phyloP scores from a whole-genome alignment of 1,284 basidiomycete genomes.

The Somion occarium region DNA sequence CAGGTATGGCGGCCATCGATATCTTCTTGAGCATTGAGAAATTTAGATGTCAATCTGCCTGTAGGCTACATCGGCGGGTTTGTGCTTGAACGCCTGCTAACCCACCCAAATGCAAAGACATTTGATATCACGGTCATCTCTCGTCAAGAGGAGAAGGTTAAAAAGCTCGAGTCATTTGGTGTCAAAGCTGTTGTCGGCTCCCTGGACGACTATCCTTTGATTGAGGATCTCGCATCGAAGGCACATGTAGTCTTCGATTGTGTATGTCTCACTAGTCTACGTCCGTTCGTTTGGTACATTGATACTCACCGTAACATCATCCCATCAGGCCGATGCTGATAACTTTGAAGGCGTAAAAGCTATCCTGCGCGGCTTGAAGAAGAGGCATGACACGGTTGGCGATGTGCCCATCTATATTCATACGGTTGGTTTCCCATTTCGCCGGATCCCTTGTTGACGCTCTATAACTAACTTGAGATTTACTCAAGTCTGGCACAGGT shows the following conservation, averaged over 20 bases:
- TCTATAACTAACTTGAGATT: background rate
- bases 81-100: slow-evolving; percentile 9
- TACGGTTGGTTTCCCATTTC: slow-evolving; percentile 32
- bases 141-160: slow-evolving; percentile 26
- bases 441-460: background rate
- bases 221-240: slow-evolving; percentile 33
- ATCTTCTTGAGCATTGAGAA: too few relatives aligned
- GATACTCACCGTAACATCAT: too few relatives aligned
- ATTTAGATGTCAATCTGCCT: too few relatives aligned
- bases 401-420: slow-evolving; percentile 43
- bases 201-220: slow-evolving; percentile 25
- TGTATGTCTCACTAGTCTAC: too few relatives aligned
- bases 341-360: slow-evolving; percentile 34
- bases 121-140: slow-evolving; percentile 10
- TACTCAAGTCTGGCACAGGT: slow-evolving; percentile 13
- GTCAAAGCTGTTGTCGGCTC: slow-evolving; percentile 30
- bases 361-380: slow-evolving; percentile 41
- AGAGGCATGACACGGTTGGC: slow-evolving; percentile 36
- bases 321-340: slow-evolving; percentile 42
- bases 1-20: too few relatives aligned
- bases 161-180: slow-evolving; percentile 18
- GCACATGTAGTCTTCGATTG: slow-evolving; percentile 45
- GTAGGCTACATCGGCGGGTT: slow-evolving; percentile 14
- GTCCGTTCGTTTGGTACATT: too few relatives aligned
- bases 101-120: slow-evolving; percentile 7